These are phyloP conservation scores for Quercus phellos DNA, from an alignment of 331 rosid genomes.

Conservation along the genomic window DNA sequence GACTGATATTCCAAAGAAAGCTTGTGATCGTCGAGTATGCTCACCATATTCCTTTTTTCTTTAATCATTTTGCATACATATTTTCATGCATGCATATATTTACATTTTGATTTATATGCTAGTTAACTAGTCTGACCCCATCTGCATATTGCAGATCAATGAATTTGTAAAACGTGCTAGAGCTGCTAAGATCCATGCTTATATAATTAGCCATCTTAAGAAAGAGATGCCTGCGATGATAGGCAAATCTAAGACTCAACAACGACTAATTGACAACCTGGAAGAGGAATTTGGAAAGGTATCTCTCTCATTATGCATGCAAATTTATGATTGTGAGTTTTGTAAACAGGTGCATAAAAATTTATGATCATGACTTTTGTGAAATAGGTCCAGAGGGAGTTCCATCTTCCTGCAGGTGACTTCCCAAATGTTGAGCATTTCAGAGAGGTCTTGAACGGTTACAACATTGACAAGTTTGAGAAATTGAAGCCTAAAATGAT, in stretches of 20 bases:
- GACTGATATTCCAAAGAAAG: constrained; percentile 83
- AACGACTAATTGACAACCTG: constrained; percentile 62
- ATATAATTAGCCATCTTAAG: constrained; percentile 84
- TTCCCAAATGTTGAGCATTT: constrained; percentile 80
- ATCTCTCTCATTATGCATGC: not conserved
- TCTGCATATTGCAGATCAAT: constrained; percentile 59
- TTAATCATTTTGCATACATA: not conserved
- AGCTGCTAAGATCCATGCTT: constrained; percentile 92
- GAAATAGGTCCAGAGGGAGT: constrained; percentile 76
- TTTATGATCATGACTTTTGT: not conserved
- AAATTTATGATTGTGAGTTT: not conserved
- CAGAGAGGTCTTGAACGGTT: constrained; percentile 56
- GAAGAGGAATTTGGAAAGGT: constrained; percentile 83
- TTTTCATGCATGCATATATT: not conserved
- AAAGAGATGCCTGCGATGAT: constrained; percentile 95
- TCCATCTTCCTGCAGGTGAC: constrained; percentile 73
- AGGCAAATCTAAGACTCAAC: constrained; percentile 87
- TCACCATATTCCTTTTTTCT: not conserved
- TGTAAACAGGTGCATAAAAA: not conserved
- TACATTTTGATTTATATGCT: not conserved
- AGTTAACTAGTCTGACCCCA: not conserved
- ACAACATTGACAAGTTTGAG: constrained; percentile 81
- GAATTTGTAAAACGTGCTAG: constrained; percentile 95
- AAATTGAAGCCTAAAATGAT: constrained; percentile 87
- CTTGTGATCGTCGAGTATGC: constrained; percentile 86